A percentile compares a stretch with the other conserved stretches of the same genome.
Conservation (phyloP, 2,329 filamentous ascomycete genomes). For the Microdochium paspali region DNA sequence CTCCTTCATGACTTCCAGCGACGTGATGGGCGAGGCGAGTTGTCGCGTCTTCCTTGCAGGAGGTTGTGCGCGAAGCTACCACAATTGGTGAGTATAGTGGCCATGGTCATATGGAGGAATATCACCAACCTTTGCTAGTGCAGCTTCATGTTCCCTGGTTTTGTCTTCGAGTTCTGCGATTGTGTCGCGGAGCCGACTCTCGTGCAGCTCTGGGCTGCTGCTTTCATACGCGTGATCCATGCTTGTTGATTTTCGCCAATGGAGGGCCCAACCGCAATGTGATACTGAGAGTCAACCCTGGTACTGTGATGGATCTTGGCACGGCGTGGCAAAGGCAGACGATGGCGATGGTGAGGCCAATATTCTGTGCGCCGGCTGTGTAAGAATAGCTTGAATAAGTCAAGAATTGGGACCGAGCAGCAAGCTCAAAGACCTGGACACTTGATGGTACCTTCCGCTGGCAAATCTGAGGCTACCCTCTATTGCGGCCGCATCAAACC, state of each 20-base stretch:
- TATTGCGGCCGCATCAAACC: too few relatives aligned
- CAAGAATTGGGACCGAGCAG: too few relatives aligned
- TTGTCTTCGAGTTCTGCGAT: constrained; percentile 54
- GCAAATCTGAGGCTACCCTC: too few relatives aligned
- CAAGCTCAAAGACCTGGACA: too few relatives aligned
- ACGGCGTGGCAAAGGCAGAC: too few relatives aligned
- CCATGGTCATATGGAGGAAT: neutral
- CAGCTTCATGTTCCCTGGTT: constrained; percentile 43
- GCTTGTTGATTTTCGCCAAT: neutral
- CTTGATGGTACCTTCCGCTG: too few relatives aligned
- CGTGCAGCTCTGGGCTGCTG: constrained; percentile 22
- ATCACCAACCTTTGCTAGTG: constrained; percentile 33
- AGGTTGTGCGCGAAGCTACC: constrained; percentile 9
- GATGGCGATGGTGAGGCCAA: too few relatives aligned
- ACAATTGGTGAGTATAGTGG: constrained; percentile 4
- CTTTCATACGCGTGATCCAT: neutral
- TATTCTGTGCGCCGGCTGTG: too few relatives aligned
- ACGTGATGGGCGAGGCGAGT: constrained; percentile 16
- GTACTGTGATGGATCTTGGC: too few relatives aligned
- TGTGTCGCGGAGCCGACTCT: constrained; percentile 54
- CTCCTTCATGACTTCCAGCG: constrained; percentile 43
- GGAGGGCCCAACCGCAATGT: too few relatives aligned
- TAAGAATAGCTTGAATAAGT: too few relatives aligned
- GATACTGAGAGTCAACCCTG: too few relatives aligned
- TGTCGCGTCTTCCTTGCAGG: constrained; percentile 5